Evolutionary conservation across 495 filamentous ascomycete genomes (phyloP).

Genomic region (Hypoxylon subgilvum): DNA sequence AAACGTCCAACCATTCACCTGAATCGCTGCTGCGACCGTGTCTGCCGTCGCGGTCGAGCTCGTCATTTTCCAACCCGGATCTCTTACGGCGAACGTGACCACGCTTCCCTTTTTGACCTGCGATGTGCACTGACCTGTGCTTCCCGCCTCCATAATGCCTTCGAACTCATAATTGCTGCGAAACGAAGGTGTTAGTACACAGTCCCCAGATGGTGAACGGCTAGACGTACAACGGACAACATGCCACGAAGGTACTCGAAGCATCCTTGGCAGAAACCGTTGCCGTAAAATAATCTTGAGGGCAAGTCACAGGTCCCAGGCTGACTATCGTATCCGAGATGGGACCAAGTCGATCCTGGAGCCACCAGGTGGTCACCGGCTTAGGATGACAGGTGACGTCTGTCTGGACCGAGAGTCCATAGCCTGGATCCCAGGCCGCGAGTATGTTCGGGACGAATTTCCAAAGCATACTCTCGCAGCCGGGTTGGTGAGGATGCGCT

Average conservation of each 20-base stretch:
- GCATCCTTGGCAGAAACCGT: slow-evolving; percentile 28
- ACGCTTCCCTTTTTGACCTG: slow-evolving; percentile 17
- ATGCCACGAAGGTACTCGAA: slow-evolving; percentile 35
- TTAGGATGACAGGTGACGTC: slow-evolving; percentile 33
- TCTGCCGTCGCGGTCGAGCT: slow-evolving; percentile 17
- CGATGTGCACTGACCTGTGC: slow-evolving; percentile 37
- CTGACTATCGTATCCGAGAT: slow-evolving; percentile 27
- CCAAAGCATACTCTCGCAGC: slow-evolving; percentile 27
- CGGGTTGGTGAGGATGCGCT: slow-evolving; percentile 28
- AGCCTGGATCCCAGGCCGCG: slow-evolving; percentile 38
- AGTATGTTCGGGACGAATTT: slow-evolving; percentile 17
- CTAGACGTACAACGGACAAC: slow-evolving; percentile 40
- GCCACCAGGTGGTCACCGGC: slow-evolving; percentile 40
- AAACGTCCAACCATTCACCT: slow-evolving; percentile 38
- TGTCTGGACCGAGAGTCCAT: slow-evolving; percentile 25
- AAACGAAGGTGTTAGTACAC: slow-evolving; percentile 11
- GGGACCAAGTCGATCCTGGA: slow-evolving; percentile 24
- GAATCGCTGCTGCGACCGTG: slow-evolving; percentile 28
- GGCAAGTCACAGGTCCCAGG: slow-evolving; percentile 37
- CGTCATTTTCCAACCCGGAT: slow-evolving; percentile 15
- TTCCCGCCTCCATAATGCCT: slow-evolving; percentile 2
- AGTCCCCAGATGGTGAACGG: neutral
- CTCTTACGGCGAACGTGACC: slow-evolving; percentile 25
- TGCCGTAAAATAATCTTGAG: slow-evolving; percentile 42
- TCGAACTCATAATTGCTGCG: slow-evolving; percentile 33